Base-by-base conservation (phyloP, 345 rosid species). In the Populus simonii region DNA sequence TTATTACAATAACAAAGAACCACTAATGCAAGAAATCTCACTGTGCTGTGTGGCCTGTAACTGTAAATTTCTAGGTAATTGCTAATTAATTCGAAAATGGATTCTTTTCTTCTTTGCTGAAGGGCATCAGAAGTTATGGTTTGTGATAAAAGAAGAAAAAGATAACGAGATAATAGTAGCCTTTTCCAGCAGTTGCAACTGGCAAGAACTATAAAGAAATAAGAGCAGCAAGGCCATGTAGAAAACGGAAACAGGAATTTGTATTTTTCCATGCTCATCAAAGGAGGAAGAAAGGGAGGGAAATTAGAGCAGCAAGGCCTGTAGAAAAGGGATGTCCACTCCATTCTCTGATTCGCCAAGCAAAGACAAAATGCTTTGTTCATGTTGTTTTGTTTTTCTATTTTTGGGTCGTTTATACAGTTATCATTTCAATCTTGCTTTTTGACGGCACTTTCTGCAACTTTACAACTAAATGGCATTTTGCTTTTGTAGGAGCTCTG, bases 1-100 rank as follows among this genome's bases (percentile, higher is more conserved):
- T 33, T 33, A 33, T 33, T 33, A 4, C 36, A 33, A 33, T 33
- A 33, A 33, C 36, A 33, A 33, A 33, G 6, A 33, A 33, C 36
- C 36, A 33, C 83, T 31, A 86, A 86, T 84, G 92, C 86, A 68
- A 41, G 75, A 82, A 82, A 79, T 82, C 86, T 77, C 83, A 79
- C 65, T 82, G 80, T 61, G 47, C 67, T 47, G 35, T 17, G 62
- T 49, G 81, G 77, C 53, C n/a, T 8, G 61, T 29, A 36, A 31
- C 43, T 22, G 71, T 66, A 45, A 63, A 18, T 63, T 25, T 61
- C 51, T 17, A 7, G 55, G 55, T 74, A 39, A 61, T 16, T 7
- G 55, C 38, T 74, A 39, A 61, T 17, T 25, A 71, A 33, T 33
- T 33, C 35, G 23, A 71, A 49, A 38, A 43, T 3, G 38, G 10